Base-by-base conservation (phyloP, 495 filamentous ascomycete genomes). In the Friedmanniomyces simplex region DNA sequence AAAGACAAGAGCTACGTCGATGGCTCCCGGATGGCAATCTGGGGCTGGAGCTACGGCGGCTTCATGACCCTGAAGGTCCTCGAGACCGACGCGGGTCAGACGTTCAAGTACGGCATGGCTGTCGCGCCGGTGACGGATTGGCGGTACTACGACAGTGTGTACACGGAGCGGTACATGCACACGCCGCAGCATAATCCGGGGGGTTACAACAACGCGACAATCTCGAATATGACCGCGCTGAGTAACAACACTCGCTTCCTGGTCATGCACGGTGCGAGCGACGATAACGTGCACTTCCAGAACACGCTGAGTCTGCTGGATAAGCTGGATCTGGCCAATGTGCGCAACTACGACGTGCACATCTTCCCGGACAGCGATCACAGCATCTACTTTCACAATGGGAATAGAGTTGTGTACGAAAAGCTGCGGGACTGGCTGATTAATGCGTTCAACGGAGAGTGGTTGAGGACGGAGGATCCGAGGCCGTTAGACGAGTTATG, bases 51-150 rank as follows among this genome's bases (percentile, higher is more conserved):
- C 60, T 98, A 91, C 66, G 93, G 93, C 34, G 93, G 93, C 18
- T 98, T 95, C 76, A 91, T 89, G 82, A 89, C 93, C n/a, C 74
- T 98, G 54, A 98, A 98, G 74, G 90, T 88, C 3, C 79, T 98
- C 1, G 93, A 98, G 72, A 77, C 82, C 60, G 93, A 98, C 69
- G 93, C 78, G 1, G 93, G 93, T 6, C 65, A 80, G 63, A 97
- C 91, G 0, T 98, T 97, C 73, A 81, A 80, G 34, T 98, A 97
- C 66, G 93, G 94, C 28, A 96, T 98, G 89, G 89, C 93, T 13
- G 93, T 98, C 24, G 94, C 94, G 2, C 93, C 93, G 11, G 93
- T 98, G 13, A 98, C 94, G 0, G 90, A 98, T 68, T 98, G 94
- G 81, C 71, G 78, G 2, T 79, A 82, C 67, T 83, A 83, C 68